These are phyloP conservation scores for Angophora floribunda DNA, from an alignment of 345 rosid genomes.

Conservation along the genomic window DNA sequence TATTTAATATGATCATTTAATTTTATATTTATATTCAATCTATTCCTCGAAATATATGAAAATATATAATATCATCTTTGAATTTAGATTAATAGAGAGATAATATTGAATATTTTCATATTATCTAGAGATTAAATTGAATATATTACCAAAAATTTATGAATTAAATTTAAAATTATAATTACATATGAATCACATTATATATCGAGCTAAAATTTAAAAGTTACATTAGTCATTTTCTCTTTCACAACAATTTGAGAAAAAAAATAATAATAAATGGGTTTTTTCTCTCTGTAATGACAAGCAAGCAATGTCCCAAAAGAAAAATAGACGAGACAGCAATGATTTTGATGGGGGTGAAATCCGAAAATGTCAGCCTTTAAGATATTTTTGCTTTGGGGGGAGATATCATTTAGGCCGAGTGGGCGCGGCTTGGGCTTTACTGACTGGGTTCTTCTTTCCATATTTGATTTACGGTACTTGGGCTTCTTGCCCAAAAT, in stretches of 20 bases:
- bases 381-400: neutral
- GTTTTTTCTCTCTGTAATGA: neutral
- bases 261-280: neutral
- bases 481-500: neutral
- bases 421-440: neutral
- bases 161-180: too few species aligned
- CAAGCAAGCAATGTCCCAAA: neutral
- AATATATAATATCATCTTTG: fast-evolving
- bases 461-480: neutral
- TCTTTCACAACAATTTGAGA: neutral
- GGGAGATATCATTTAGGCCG: neutral
- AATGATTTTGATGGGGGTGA: neutral
- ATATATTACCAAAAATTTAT: too few species aligned
- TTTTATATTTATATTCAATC: too few species aligned
- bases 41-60: too few species aligned
- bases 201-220: neutral
- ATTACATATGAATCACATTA: too few species aligned
- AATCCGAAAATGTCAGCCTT: neutral
- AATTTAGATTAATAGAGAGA: too few species aligned
- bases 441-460: neutral
- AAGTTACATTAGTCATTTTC: fast-evolving
- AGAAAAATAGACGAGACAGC: neutral
- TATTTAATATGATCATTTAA: too few species aligned
- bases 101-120: too few species aligned
- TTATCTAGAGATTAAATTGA: too few species aligned